Conservation (phyloP, 129 eudicot species). For the Ambrosia artemisiifolia region DNA sequence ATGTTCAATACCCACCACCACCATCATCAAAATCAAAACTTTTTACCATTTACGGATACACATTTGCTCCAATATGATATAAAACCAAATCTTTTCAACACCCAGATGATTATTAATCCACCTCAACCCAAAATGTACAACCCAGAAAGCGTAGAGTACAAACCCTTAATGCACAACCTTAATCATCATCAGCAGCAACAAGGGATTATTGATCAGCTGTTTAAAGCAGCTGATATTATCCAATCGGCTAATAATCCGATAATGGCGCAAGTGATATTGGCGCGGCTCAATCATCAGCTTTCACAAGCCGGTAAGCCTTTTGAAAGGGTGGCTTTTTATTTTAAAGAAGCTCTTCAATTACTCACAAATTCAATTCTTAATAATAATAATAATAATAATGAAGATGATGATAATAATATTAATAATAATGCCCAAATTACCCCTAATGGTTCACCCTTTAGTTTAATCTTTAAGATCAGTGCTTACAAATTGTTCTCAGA, state of each 20-base stretch:
- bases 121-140: constrained; percentile 63
- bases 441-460: constrained; percentile 46
- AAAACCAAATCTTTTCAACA: constrained; percentile 56
- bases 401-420: too few relatives aligned
- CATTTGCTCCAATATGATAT: constrained; percentile 46
- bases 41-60: constrained; percentile 36
- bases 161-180: constrained; percentile 18
- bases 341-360: constrained; percentile 73
- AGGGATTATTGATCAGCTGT: constrained; percentile 68
- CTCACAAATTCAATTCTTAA: constrained; percentile 46
- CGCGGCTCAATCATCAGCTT: constrained; percentile 99
- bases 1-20: constrained; percentile 6
- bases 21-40: constrained; percentile 35
- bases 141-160: constrained; percentile 48
- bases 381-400: neutral
- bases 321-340: constrained; percentile 80
- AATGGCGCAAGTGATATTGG: constrained; percentile 99
- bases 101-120: constrained; percentile 30
- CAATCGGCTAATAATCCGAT: constrained; percentile 56
- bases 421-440: constrained; percentile 31
- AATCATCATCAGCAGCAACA: constrained; percentile 31
- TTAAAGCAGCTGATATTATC: constrained; percentile 77
- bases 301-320: constrained; percentile 89
- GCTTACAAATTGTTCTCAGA: constrained; percentile 86
- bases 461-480: constrained; percentile 69